phyloP scores from a whole-genome alignment of 345 rosid genomes.

The Erucastrum elatum region DNA sequence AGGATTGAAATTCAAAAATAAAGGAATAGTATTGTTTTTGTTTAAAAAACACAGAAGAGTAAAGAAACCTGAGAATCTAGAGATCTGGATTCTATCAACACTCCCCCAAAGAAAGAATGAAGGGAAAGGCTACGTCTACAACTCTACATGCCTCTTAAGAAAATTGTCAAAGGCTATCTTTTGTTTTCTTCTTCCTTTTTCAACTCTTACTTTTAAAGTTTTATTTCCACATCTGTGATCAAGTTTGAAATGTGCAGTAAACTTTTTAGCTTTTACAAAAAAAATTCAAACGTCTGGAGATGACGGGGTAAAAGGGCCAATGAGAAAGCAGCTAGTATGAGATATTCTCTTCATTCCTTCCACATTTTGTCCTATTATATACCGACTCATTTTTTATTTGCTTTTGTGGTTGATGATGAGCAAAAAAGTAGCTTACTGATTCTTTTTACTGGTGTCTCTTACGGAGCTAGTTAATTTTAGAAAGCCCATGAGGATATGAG shows the following conservation, averaged over 20 bases:
- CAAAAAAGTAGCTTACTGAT: background rate
- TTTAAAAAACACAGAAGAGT: background rate
- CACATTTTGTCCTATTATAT: background rate
- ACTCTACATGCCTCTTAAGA: background rate
- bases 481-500: background rate
- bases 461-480: background rate
- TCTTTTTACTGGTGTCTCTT: background rate
- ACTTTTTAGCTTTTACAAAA: background rate
- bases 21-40: background rate
- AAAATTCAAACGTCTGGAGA: background rate
- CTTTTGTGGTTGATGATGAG: background rate
- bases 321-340: background rate
- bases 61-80: background rate
- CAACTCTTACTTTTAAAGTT: background rate
- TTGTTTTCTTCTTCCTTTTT: background rate
- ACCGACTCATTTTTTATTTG: background rate
- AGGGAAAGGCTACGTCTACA: conserved; percentile 5
- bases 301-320: background rate
- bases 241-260: conserved; percentile 9
- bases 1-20: background rate
- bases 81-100: conserved; percentile 12
- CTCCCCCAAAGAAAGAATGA: background rate
- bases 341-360: background rate
- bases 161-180: conserved; percentile 8
- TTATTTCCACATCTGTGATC: background rate